These are phyloP conservation scores for Trifolium dubium DNA, from an alignment of 306 rosid genomes.

Conservation along the genomic window DNA sequence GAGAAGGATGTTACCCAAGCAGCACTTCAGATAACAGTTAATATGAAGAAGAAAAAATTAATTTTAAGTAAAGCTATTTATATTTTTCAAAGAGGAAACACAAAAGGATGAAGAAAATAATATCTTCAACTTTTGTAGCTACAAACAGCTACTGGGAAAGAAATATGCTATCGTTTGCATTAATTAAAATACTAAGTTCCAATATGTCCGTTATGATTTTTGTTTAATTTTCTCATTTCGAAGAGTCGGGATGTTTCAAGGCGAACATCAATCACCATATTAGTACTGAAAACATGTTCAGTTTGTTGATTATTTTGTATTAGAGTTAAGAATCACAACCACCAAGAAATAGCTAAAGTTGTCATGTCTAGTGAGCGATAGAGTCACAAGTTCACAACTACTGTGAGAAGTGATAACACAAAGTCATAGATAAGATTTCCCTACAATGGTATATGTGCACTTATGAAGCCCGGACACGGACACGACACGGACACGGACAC, in stretches of 20 bases:
- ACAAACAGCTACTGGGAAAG: background rate
- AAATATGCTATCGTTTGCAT: constrained; percentile 7
- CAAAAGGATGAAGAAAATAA: constrained; percentile 15
- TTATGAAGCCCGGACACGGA: no score
- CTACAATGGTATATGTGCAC: background rate
- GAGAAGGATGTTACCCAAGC: constrained; percentile 12
- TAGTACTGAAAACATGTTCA: constrained; percentile 18
- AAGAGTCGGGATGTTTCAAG: constrained; percentile 27
- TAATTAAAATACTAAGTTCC: constrained; percentile 23
- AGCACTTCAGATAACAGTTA: constrained; percentile 14
- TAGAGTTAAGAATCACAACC: constrained; percentile 16
- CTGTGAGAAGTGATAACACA: constrained; percentile 1
- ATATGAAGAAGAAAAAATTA: no score
- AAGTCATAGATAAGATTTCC: constrained; percentile 3
- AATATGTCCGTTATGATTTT: background rate
- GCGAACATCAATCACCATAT: constrained; percentile 12
- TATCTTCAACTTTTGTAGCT: background rate
- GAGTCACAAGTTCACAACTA: background rate
- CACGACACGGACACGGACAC: no score
- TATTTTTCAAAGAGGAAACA: background rate
- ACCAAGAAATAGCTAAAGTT: background rate
- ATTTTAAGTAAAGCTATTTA: background rate
- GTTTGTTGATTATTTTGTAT: constrained; percentile 4
- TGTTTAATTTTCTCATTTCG: background rate
- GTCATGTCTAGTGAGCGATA: constrained; percentile 5